Base-by-base conservation (phyloP, 305 asterid genomes). In the Ilex paraguariensis region DNA sequence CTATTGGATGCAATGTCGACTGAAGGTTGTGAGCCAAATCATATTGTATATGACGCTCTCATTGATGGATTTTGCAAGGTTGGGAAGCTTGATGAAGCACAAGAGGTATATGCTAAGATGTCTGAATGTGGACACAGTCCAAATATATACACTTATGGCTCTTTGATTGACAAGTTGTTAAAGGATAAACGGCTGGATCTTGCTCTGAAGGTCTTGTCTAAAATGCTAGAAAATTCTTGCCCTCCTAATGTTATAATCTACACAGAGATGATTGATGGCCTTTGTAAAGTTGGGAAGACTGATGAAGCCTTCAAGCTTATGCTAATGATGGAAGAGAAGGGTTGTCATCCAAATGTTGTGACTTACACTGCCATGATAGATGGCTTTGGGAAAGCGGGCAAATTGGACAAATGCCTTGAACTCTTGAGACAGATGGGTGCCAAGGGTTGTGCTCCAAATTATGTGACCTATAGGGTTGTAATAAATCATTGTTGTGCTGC, bases 321-420 rank as follows among this genome's bases (percentile, higher is more conserved):
- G 90, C 36, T 85, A 77, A 92, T 87, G 98, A 89, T 92, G 97
- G 95, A 92, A 74, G 96, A 89, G 64, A 92, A 87, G 73, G 96
- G 96, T 53, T 89, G 97, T 67, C 79, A 75, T 30, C 98, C 97
- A 51, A 89, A 85, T 71, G 98, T 92, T 54, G 96, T 92, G 72
- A 89, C 98, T 31, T 92, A 87, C 70, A 92, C 97, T 14, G 95
- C 97, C 59, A 92, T 92, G 96, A 74, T 90, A 21, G 96, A 92
- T 73, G 98, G 98, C 42, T 89, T 84, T 46, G 98, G 95, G 39
- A 84, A 75, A 67, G 84, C 77, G 57, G 90, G 96, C 65, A 63
- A 78, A 68, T 79, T 92, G 70, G 89, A 85, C 67, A 82, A 70
- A 69, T 75, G 96, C 78, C 84, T 79, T 55, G 84, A 84, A 65